phyloP scores from a whole-genome alignment of 768 basidiomycete species.

The Hypholoma fasciculare region DNA sequence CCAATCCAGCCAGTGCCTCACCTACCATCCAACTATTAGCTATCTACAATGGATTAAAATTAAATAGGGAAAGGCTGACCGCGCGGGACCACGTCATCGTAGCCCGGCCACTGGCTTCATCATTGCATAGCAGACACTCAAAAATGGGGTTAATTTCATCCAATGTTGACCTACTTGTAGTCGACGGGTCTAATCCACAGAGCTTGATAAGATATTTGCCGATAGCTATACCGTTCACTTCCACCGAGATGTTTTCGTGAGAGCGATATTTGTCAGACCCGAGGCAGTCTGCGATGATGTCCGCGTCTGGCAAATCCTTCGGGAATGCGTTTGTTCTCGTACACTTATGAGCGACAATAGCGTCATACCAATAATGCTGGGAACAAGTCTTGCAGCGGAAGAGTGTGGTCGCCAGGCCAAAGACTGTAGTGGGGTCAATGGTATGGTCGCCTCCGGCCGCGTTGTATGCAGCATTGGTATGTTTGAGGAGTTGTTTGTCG shows the following conservation, averaged over 20 bases:
- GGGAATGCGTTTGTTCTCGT: neutral
- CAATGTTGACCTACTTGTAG: neutral
- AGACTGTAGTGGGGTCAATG: neutral
- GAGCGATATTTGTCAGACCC: neutral
- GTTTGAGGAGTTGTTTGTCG: neutral
- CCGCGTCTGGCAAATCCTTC: neutral
- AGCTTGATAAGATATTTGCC: neutral
- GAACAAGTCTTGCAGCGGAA: neutral
- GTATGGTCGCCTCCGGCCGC: neutral
- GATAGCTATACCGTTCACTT: neutral
- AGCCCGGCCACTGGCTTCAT: neutral
- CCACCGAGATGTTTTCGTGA: neutral
- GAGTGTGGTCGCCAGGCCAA: conserved; percentile 1
- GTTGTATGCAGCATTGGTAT: neutral
- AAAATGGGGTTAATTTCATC: conserved; percentile 1
- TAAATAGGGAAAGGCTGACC: neutral
- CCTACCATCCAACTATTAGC: neutral
- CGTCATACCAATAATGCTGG: neutral
- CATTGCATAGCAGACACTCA: neutral
- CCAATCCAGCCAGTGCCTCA: neutral
- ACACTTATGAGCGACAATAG: neutral
- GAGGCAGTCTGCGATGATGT: neutral
- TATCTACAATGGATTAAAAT: neutral
- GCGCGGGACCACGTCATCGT: conserved; percentile 6
- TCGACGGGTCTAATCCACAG: conserved; percentile 2